A percentile compares a stretch with the other conserved stretches of the same genome.
Evolutionary conservation across 73 alveolate species (phyloP).

Genomic region (Breviolum minutum): DNA sequence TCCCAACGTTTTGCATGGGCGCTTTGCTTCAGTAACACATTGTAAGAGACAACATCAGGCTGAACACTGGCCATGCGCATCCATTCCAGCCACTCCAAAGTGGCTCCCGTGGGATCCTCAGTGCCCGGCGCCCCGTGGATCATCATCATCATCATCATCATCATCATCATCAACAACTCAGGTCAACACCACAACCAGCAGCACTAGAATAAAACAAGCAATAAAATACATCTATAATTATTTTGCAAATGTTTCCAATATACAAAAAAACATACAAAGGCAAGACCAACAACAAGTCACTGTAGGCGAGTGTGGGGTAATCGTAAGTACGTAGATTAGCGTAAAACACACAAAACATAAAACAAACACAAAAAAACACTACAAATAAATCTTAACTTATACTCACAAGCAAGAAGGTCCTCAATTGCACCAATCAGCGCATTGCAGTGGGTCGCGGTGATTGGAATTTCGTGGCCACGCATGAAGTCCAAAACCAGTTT

Average conservation of each 20-base stretch:
- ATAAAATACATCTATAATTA: no score
- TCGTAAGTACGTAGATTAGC: no score
- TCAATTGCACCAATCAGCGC: constrained; percentile 1
- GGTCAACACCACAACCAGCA: not conserved
- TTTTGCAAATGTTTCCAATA: no score
- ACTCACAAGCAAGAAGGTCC: not conserved
- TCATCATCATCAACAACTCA: not conserved
- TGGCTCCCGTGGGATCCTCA: not conserved
- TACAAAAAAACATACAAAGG: no score
- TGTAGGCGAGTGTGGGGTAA: no score
- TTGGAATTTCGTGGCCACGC: constrained; percentile 47
- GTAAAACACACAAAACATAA: no score
- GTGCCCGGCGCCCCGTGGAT: not conserved
- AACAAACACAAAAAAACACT: no score
- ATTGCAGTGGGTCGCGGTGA: constrained; percentile 73
- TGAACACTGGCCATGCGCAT: constrained; percentile 12
- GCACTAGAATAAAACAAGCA: no score
- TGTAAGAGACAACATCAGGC: constrained; percentile 64
- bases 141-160: not conserved
- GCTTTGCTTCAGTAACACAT: constrained; percentile 13
- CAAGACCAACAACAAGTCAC: no score
- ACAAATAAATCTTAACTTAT: no score
- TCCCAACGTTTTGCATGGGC: constrained; percentile 15
- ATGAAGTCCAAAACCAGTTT: constrained; percentile 47
- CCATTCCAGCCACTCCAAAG: constrained; percentile 65